These are phyloP conservation scores for Alternaria sp. DNA, from an alignment of 2,329 filamentous ascomycete species.

Conservation along the genomic window DNA sequence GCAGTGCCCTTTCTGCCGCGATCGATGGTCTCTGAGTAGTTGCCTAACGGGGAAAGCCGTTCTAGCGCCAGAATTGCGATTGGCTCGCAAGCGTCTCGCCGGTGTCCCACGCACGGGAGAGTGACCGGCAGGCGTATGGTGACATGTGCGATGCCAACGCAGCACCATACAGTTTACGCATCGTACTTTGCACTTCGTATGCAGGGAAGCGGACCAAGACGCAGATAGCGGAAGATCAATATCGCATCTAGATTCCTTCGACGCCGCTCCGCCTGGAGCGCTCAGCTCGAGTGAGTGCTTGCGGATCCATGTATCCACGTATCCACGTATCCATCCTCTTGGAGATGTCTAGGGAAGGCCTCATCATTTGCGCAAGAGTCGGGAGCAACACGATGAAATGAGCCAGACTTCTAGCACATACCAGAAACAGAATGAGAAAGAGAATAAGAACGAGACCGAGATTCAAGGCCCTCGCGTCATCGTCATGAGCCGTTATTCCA, in stretches of 20 bases:
- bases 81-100: background rate
- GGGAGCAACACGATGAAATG: background rate
- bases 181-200: background rate
- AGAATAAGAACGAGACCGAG: constrained; percentile 1
- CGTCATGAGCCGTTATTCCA: background rate
- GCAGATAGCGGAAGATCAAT: background rate
- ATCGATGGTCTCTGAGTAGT: background rate
- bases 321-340: background rate
- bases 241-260: background rate
- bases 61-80: background rate
- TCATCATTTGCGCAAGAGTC: background rate
- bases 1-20: background rate
- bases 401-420: background rate
- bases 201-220: background rate
- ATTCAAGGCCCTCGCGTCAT: background rate
- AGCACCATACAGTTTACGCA: background rate
- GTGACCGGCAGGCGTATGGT: background rate
- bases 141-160: background rate
- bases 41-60: background rate
- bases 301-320: background rate
- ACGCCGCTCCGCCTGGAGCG: background rate
- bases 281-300: background rate
- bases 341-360: background rate
- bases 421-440: background rate
- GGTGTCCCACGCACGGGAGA: background rate